Evolutionary conservation across 2,329 filamentous ascomycete species (phyloP), one percentile per base, ranked within the genome.

Genomic region (Fonsecaea monophora): DNA sequence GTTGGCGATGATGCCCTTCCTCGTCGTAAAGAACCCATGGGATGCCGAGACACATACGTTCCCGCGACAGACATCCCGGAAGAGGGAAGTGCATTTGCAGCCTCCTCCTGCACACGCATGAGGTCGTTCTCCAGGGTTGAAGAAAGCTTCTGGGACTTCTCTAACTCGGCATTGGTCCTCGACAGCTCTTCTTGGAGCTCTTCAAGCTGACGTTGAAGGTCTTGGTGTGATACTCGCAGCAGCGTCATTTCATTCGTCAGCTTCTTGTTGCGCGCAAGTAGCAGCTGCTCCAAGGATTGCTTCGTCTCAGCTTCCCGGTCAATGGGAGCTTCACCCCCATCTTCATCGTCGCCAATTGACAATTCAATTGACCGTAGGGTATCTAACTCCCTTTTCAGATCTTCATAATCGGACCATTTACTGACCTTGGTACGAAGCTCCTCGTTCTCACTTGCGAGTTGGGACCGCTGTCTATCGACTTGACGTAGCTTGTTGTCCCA

Each of bases 201-300:
- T 73, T 93, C 89, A 1, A 99, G 83, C 62, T 92, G 89, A 57
- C 83, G 86, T 75, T 97, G 92, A 1, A 98, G 83, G 74, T 98
- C 94, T 74, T 96, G 92, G 76, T 98, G 94, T 0, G 95, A 97
- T 2, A 99, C 92, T 48, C 95, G 89, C 53, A 99, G 83, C 45
- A 98, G 87, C 1, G 95, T 97, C 70, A 98, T 86, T 77, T 99
- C 95, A 74, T 97, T 94, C 73, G 90, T 90, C 42, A 99, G 84
- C 81, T 98, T 99, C 82, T 98, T 99, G 83, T 99, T 99, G 54
- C 95, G 89, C 9, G 92, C 90, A 60, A 99, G 83, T 5, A 99
- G 84, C 34, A 99, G 87, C 79, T 97, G 94, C 78, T 99, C 95
- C 9, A 99, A 81, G 1, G 90, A 93, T 73, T 96, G 92, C 53